A percentile compares a stretch with the other conserved stretches of the same genome.
Conservation (phyloP, 2,329 filamentous ascomycete species). For the Intubia oerlemansii region DNA sequence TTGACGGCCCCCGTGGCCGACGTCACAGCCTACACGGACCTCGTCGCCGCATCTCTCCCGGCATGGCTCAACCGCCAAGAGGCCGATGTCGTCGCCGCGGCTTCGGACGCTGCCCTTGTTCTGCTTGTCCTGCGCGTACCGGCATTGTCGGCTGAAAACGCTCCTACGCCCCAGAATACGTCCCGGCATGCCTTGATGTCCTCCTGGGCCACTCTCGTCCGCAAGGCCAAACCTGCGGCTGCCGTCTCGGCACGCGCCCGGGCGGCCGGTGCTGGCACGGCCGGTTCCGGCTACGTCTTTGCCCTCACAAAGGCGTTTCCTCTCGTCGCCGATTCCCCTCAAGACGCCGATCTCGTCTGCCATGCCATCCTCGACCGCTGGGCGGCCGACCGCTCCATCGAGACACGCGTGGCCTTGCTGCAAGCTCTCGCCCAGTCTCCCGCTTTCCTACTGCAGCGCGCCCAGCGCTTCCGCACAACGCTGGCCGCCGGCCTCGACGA, state of each 20-base stretch:
- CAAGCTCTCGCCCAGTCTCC: slow-evolving; percentile 27
- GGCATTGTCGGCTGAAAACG: slow-evolving; percentile 9
- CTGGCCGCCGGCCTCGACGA: slow-evolving; percentile 50
- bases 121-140: slow-evolving; percentile 17
- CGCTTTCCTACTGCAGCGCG: slow-evolving; percentile 13
- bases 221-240: slow-evolving; percentile 10
- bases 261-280: no score
- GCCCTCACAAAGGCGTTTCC: slow-evolving; percentile 29
- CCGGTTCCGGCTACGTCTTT: slow-evolving; percentile 29
- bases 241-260: no score
- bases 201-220: slow-evolving; percentile 24
- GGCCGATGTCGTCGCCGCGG: slow-evolving; percentile 23
- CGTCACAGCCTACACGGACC: background rate
- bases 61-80: slow-evolving; percentile 28
- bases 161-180: no score
- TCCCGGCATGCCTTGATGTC: slow-evolving; percentile 21
- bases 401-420: slow-evolving; percentile 32
- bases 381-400: slow-evolving; percentile 25
- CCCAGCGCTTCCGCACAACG: slow-evolving; percentile 21
- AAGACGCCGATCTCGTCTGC: no score
- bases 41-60: slow-evolving; percentile 2
- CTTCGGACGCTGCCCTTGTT: slow-evolving; percentile 27
- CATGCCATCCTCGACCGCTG: slow-evolving; percentile 34
- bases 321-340: no score
- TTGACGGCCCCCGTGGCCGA: no score